Base-by-base conservation (phyloP, 176 grass and related monocot genomes). In the Urochloa ruziziensis region DNA sequence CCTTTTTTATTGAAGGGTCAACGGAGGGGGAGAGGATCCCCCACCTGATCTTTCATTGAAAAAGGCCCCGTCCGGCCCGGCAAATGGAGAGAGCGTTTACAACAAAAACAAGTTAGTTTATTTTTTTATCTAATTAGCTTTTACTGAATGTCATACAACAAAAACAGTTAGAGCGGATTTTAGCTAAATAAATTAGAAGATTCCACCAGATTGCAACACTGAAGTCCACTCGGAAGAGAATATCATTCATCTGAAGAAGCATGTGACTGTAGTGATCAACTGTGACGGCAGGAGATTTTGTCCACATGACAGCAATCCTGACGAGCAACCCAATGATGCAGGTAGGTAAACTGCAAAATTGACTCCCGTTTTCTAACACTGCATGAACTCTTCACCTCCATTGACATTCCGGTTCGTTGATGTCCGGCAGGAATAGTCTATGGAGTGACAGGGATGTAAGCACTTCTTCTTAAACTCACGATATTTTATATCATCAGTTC, bases 321-420 rank as follows among this genome's bases (percentile, higher is more conserved):
- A 15, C 3, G 7, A 87, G 29, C 49, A 73, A 73, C 39, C 39
- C 33, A 21, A 82, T 32, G 71, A 48, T 48, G 9, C 21, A 56
- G 47, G 47, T 14, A 83, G 73, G 57, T 78, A 73, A 88, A 66
- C 29, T 57, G 1, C 4, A 66, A 66, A 78, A 88, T 34, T 72
- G 58, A 79, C 66, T 46, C 34, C 23, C 25, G 21, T 18, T 73
- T 46, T 56, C 33, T 32, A 37, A 66, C 2, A 47, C 8, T 11
- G 36, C 36, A 0, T 46, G n/a, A 29, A 63, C 76, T 4, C 35
- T 36, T 64, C 47, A 28, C 37, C n/a, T 28, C 53, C 29, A 64
- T 80, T 80, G 76, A 89, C 76, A 17, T 67, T 84, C 37, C 3
- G 7, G 81, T 84, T 79, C n/a, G 15, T 58, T 84, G 66, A 73